Evolutionary conservation across 1,284 basidiomycete species (phyloP).

Genomic region (Malassezia japonica): DNA sequence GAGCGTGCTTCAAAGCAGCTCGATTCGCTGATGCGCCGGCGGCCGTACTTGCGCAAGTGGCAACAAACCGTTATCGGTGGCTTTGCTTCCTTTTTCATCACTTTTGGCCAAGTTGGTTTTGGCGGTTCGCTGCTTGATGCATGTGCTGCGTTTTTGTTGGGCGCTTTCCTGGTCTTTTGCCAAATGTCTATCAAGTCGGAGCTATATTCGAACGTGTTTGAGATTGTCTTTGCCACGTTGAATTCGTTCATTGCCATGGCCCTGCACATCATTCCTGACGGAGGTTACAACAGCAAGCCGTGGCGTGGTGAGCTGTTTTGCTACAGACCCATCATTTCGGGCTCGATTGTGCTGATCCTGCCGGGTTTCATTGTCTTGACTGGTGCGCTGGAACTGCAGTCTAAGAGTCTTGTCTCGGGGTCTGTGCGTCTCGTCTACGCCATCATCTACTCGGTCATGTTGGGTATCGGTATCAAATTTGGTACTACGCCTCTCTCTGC

Average conservation of each 20-base stretch:
- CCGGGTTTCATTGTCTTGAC: slow-evolving; percentile 56
- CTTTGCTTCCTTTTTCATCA: slow-evolving; percentile 68
- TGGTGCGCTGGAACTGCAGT: slow-evolving; percentile 66
- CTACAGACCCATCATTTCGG: slow-evolving; percentile 73
- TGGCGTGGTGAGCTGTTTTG: slow-evolving; percentile 58
- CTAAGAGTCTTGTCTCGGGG: slow-evolving; percentile 44
- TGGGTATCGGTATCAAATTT: slow-evolving; percentile 34
- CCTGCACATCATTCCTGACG: slow-evolving; percentile 24
- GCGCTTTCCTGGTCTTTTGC: slow-evolving; percentile 57
- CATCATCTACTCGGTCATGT: slow-evolving; percentile 58
- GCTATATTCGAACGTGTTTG: slow-evolving; percentile 75
- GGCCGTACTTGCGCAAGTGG: slow-evolving; percentile 38
- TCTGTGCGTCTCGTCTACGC: slow-evolving; percentile 75
- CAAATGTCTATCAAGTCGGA: slow-evolving; percentile 52
- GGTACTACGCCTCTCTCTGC: slow-evolving; percentile 23
- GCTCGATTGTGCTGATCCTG: slow-evolving; percentile 75
- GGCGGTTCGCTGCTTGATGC: slow-evolving; percentile 71
- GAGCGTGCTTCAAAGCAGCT: slow-evolving; percentile 66
- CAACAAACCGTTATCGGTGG: slow-evolving; percentile 68
- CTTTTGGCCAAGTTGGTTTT: slow-evolving; percentile 49
- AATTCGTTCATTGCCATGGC: slow-evolving; percentile 62
- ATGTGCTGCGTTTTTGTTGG: slow-evolving; percentile 65
- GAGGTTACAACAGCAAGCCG: background rate
- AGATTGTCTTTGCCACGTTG: slow-evolving; percentile 72
- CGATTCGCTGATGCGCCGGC: slow-evolving; percentile 65